Conservation (phyloP, 768 basidiomycete species). For the Calocera viscosa region DNA sequence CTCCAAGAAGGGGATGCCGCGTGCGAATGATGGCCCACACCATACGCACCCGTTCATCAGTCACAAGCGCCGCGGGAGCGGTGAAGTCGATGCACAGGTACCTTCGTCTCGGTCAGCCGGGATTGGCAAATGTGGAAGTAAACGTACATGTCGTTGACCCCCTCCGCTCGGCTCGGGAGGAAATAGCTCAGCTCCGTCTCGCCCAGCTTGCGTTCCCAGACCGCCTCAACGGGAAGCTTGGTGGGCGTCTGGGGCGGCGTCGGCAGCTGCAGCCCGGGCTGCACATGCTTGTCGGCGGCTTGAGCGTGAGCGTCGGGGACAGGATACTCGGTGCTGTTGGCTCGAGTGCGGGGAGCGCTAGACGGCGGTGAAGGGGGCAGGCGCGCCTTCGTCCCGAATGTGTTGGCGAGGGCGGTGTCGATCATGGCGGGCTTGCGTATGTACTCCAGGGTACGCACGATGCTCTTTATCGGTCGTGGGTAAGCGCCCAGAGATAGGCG, state of each 20-base stretch:
- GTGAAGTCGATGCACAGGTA: conserved; percentile 63
- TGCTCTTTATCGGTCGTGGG: too few species aligned
- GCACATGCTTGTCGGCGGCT: not conserved
- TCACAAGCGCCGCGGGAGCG: conserved; percentile 35
- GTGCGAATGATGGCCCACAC: conserved; percentile 63
- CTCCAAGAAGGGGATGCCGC: conserved; percentile 61
- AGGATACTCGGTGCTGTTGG: not conserved
- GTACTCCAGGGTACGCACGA: not conserved
- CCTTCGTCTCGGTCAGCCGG: conserved; percentile 34
- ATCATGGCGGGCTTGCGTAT: not conserved
- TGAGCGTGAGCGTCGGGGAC: not conserved
- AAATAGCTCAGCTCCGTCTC: conserved; percentile 71
- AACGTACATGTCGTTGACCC: conserved; percentile 76
- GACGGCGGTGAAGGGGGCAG: not conserved
- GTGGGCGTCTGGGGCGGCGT: not conserved
- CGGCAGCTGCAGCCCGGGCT: not conserved
- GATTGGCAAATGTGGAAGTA: not conserved
- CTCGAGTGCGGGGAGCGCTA: not conserved
- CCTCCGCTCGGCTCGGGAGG: conserved; percentile 60
- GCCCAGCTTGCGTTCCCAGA: conserved; percentile 45
- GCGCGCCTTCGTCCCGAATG: not conserved
- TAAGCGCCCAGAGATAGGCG: too few species aligned
- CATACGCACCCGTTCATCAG: conserved; percentile 37
- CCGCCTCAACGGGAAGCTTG: not conserved
- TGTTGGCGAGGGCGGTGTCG: not conserved